Evolutionary conservation across 1,284 basidiomycete species (phyloP).

Genomic region (Trametes sp.): DNA sequence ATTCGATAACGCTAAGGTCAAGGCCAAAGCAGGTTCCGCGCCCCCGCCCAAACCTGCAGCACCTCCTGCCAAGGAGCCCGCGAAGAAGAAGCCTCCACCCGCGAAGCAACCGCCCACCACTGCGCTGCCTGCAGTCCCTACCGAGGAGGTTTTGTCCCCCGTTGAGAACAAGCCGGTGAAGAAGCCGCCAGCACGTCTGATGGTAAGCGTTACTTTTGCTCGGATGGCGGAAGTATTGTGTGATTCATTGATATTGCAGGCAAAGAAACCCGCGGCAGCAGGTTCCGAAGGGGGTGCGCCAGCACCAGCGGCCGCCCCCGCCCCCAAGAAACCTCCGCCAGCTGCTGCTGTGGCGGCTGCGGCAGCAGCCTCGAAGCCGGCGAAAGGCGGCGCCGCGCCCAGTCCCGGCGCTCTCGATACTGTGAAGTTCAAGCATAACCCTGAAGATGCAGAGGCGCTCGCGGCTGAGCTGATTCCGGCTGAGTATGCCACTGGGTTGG

Average conservation of each 20-base stretch:
- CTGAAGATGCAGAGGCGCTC: conserved; percentile 91
- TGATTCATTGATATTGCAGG: conserved; percentile 40
- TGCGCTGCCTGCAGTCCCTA: conserved; percentile 36
- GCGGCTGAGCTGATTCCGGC: conserved; percentile 81
- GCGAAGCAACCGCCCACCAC: conserved; percentile 46
- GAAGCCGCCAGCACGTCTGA: conserved; percentile 59
- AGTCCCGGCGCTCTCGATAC: conserved; percentile 72
- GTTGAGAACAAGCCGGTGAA: conserved; percentile 53
- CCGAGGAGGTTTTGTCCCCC: conserved; percentile 43
- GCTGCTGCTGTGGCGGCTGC: conserved; percentile 46
- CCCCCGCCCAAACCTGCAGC: conserved; percentile 55
- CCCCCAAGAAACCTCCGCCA: conserved; percentile 55
- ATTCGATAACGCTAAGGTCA: conserved; percentile 88
- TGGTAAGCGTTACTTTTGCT: conserved; percentile 44
- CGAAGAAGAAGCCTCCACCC: conserved; percentile 55
- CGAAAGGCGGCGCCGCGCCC: conserved; percentile 58
- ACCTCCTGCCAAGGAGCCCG: conserved; percentile 48
- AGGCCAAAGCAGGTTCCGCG: conserved; percentile 75
- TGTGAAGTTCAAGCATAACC: conserved; percentile 91
- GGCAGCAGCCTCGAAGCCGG: conserved; percentile 50
- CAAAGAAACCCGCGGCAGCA: conserved; percentile 60
- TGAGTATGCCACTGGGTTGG: conserved; percentile 76
- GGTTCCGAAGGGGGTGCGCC: conserved; percentile 24
- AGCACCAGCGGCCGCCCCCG: conserved; percentile 43
- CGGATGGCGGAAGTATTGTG: background rate